phyloP scores from a whole-genome alignment of 192 early-diverging fungal species.

The Chytriomyces hyalinus region DNA sequence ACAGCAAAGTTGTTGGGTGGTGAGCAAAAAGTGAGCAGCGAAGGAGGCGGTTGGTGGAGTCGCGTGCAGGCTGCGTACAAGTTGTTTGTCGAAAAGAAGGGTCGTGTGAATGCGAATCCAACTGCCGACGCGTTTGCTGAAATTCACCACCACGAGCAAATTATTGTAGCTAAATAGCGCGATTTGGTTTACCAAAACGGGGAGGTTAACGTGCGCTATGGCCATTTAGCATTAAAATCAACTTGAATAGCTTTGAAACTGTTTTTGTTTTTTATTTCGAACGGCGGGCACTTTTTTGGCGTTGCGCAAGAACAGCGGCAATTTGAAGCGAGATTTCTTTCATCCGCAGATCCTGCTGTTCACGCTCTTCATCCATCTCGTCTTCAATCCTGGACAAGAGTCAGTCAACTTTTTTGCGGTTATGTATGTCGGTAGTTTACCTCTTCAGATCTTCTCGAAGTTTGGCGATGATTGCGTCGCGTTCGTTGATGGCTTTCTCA shows the following conservation, averaged over 20 bases:
- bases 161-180: too few species aligned
- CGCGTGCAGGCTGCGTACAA: background rate
- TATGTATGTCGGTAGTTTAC: background rate
- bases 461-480: slow-evolving; percentile 38
- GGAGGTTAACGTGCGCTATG: background rate
- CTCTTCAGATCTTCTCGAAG: slow-evolving; percentile 45
- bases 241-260: background rate
- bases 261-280: background rate
- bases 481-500: background rate
- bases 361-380: slow-evolving; percentile 47
- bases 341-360: slow-evolving; percentile 50
- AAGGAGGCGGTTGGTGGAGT: slow-evolving; percentile 16
- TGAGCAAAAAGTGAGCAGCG: too few species aligned
- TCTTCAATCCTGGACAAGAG: background rate
- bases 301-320: slow-evolving; percentile 33
- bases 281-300: slow-evolving; percentile 10
- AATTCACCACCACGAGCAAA: background rate
- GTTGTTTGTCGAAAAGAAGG: background rate
- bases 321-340: slow-evolving; percentile 55
- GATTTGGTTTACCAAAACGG: background rate
- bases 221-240: background rate
- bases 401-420: background rate
- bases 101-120: background rate
- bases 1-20: slow-evolving; percentile 56
- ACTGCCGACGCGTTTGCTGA: background rate